These are phyloP conservation scores for Chlorella vulgaris DNA, from an alignment of 139 green algal genomes.

Conservation along the genomic window DNA sequence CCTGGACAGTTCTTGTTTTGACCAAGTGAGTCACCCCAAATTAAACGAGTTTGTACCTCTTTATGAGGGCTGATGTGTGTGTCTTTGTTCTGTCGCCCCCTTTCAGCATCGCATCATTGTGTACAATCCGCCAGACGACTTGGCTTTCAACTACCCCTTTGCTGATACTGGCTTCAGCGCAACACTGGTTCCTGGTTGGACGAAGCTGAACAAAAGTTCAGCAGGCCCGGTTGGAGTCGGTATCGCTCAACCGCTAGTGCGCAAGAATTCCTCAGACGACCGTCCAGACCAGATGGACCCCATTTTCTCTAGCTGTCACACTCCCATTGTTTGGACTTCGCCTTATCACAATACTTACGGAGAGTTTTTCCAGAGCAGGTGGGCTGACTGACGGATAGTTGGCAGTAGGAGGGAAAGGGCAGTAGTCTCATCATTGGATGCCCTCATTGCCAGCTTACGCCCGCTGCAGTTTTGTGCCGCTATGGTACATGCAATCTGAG, in stretches of 20 bases:
- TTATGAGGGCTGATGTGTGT: neutral
- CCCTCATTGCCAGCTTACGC: too few species aligned
- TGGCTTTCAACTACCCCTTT: neutral
- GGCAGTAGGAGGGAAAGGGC: too few species aligned
- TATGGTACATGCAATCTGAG: neutral
- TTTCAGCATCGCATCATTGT: neutral
- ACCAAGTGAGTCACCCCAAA: neutral
- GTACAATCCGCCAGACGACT: neutral
- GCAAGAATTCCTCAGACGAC: neutral
- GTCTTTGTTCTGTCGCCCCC: neutral
- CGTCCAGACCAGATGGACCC: neutral
- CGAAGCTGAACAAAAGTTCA: neutral
- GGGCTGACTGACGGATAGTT: neutral
- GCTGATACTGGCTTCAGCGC: neutral
- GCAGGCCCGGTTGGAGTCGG: neutral
- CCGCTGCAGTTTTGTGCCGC: neutral
- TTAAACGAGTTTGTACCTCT: neutral
- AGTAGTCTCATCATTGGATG: too few species aligned
- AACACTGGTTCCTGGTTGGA: neutral
- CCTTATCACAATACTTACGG: neutral
- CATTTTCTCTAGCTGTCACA: neutral
- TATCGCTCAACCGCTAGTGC: neutral
- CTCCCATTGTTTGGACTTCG: neutral
- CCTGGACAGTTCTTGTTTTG: neutral
- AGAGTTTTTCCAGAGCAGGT: neutral